Conservation (phyloP, 768 basidiomycete species). For the Pisolithus tinctorius region DNA sequence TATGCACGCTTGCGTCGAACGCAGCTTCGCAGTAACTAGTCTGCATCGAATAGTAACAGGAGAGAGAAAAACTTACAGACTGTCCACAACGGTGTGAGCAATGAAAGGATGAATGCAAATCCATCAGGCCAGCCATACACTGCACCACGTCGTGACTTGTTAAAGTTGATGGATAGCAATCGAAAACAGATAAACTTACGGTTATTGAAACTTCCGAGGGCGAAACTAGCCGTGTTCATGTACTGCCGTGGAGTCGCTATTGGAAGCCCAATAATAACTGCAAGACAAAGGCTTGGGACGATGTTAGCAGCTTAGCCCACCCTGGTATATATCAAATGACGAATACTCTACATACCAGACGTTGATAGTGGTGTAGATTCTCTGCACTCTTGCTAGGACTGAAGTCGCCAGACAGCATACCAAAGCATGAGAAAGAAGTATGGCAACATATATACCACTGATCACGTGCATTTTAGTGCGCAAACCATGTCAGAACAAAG, state of each 20-base stretch:
- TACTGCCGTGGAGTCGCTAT: constrained; percentile 52
- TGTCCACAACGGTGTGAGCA: constrained; percentile 32
- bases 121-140: constrained; percentile 37
- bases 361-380: background rate
- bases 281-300: constrained; percentile 45
- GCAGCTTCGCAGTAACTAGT: constrained; percentile 19
- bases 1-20: constrained; percentile 55
- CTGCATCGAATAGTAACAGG: constrained; percentile 18
- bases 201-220: constrained; percentile 56
- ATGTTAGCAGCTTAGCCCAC: background rate
- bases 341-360: constrained; percentile 5
- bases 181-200: constrained; percentile 26
- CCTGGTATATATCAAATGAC: too few species aligned
- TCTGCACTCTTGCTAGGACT: background rate
- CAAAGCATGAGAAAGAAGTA: background rate
- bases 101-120: constrained; percentile 38
- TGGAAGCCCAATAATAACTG: constrained; percentile 64
- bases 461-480: background rate
- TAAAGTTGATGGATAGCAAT: background rate
- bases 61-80: constrained; percentile 18
- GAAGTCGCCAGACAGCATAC: background rate
- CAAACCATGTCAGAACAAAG: background rate
- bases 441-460: background rate
- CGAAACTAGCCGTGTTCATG: constrained; percentile 54
- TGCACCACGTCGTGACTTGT: background rate